phyloP scores from a whole-genome alignment of 305 asterid genomes.

The Vinca major region DNA sequence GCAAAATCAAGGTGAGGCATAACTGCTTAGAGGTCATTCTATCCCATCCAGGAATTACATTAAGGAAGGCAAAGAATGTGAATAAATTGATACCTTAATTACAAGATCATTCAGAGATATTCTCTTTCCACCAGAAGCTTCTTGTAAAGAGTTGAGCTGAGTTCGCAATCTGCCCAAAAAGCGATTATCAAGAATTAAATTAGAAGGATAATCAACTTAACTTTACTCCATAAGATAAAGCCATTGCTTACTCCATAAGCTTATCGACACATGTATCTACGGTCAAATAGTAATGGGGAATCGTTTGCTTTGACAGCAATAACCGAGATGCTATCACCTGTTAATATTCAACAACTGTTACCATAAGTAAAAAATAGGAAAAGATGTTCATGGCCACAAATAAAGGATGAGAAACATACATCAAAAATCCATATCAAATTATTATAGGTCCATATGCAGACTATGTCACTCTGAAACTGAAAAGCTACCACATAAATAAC shows the following conservation, averaged over 20 bases:
- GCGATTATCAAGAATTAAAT: constrained; percentile 11
- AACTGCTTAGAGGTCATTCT: neutral
- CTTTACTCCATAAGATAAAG: constrained; percentile 4
- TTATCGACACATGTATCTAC: constrained; percentile 95
- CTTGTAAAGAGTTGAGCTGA: constrained; percentile 70
- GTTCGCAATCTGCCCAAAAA: constrained; percentile 54
- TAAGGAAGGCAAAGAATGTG: neutral
- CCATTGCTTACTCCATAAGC: constrained; percentile 78
- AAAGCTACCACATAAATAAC: neutral
- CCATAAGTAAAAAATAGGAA: neutral
- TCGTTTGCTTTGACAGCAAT: constrained; percentile 91
- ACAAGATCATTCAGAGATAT: constrained; percentile 92
- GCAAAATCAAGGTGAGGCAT: neutral
- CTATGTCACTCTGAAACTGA: neutral
- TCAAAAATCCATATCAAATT: neutral
- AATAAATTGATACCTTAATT: constrained; percentile 57
- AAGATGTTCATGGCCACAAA: neutral
- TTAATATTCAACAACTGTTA: constrained; percentile 16
- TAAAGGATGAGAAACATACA: neutral
- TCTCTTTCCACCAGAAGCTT: constrained; percentile 97
- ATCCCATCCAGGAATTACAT: neutral
- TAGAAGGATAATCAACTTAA: neutral
- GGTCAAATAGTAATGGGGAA: constrained; percentile 93
- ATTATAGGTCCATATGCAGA: neutral
- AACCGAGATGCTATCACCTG: constrained; percentile 94